Evolutionary conservation across 495 filamentous ascomycete species (phyloP), one percentile per base, ranked within the genome.

Genomic region (Aspergillus indologenus): DNA sequence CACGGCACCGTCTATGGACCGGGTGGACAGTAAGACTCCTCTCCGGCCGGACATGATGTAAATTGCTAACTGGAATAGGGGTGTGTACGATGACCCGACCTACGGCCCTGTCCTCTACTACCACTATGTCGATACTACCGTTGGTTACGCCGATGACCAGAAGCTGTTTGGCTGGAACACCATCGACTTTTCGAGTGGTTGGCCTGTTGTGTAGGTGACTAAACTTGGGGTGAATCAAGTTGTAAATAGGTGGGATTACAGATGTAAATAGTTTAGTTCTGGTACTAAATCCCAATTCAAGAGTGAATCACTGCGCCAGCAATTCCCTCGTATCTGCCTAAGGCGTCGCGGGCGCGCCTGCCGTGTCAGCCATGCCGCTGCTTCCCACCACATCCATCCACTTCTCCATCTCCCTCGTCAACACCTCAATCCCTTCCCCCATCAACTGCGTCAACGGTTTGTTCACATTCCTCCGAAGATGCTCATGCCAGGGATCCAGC

Each of bases 1-100:
- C 85, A 90, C 52, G 85, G 70, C 2, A 81, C 69, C 18, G 81
- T 88, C 1, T 92, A 92, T 66, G 89, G 83, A 17, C 88, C 89
- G 14, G 89, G 89, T 45, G 89, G 89, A 40, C 87, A 90, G 80
- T 76, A 71, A 40, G 75, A 29, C 26, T 69, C 20, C 18, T 47
- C 42, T 18, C 31, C 14, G 17, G 19, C 26, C 22, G 17, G 23
- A 24, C 24, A 14, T 6, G 47, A 48, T 3, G 17, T 24, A 22
- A 11, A 15, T 56, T 18, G 42, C 61, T 68, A 55, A 74, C 24
- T 17, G 15, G 5, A 46, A 0, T 44, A 76, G 74, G 63, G 82
- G 80, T 31, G 74, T 85, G 0, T 81, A 72, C 55, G 75, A 71
- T 26, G 81, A 83, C 65, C 69, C 77, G 1, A 69, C 57, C 8